phyloP scores from a whole-genome alignment of 805 yeast species.

The Saccharomycopsis lassenensis region DNA sequence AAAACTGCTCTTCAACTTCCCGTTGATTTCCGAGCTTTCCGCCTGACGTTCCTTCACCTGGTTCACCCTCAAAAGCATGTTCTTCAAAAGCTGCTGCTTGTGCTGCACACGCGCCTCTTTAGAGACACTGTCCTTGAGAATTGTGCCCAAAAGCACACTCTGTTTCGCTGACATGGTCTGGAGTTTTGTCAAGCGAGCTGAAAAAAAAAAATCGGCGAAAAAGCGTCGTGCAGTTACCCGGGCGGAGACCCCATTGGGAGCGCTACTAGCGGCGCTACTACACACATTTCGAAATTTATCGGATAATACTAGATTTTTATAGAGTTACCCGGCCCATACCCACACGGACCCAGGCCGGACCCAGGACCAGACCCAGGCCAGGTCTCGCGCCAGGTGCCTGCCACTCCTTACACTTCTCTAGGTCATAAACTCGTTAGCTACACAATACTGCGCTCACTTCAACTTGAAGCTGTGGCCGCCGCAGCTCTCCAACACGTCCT shows the following conservation, averaged over 20 bases:
- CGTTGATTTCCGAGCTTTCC: slow-evolving; percentile 5
- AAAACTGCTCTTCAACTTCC: slow-evolving; percentile 4
- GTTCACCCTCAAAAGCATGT: slow-evolving; percentile 11
- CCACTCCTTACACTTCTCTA: too few species aligned
- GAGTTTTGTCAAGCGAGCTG: not conserved
- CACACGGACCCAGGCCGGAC: too few species aligned
- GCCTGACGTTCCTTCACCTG: slow-evolving; percentile 7
- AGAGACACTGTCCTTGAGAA: slow-evolving; percentile 3
- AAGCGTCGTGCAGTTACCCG: too few species aligned
- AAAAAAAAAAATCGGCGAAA: too few species aligned
- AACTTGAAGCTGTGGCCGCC: slow-evolving; percentile 11
- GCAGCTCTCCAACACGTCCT: slow-evolving; percentile 26
- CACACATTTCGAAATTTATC: too few species aligned
- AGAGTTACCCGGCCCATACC: too few species aligned
- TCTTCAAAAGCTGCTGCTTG: slow-evolving; percentile 12
- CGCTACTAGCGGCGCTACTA: too few species aligned
- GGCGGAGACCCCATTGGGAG: too few species aligned
- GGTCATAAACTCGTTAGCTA: too few species aligned
- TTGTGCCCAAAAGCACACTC: slow-evolving; percentile 9
- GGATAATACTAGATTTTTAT: too few species aligned
- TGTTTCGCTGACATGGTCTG: slow-evolving; percentile 2
- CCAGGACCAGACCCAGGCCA: too few species aligned
- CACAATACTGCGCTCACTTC: slow-evolving; percentile 3
- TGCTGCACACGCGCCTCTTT: slow-evolving; percentile 6
- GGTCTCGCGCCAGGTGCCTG: too few species aligned